phyloP scores from a whole-genome alignment of 371 early-diverging fungal species.

The Rhizopus delemar region DNA sequence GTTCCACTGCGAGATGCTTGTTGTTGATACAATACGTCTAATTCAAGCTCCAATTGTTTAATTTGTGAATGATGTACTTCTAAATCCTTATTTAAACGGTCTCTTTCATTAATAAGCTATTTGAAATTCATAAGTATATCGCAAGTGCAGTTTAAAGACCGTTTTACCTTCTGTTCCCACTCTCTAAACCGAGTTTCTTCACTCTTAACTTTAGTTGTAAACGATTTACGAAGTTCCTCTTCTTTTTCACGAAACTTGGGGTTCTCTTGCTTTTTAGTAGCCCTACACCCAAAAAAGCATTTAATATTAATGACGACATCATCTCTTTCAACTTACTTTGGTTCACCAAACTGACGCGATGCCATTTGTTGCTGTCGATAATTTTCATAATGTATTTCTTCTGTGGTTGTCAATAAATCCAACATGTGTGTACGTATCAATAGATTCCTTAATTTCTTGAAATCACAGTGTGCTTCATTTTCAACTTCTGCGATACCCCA shows the following conservation, averaged over 20 bases:
- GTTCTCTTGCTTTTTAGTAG: constrained; percentile 68
- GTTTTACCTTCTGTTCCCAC: constrained; percentile 91
- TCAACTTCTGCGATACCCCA: constrained; percentile 96
- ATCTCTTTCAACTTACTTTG: constrained; percentile 48
- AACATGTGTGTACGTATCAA: constrained; percentile 93
- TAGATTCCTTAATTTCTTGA: constrained; percentile 88
- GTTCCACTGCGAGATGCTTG: constrained; percentile 27
- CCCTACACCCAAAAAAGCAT: neutral
- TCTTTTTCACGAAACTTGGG: constrained; percentile 87
- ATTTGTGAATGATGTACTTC: constrained; percentile 89
- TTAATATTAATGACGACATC: neutral
- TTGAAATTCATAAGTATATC: neutral
- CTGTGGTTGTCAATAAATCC: constrained; percentile 86
- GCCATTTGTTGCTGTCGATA: constrained; percentile 82
- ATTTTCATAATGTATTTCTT: constrained; percentile 89
- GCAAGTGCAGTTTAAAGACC: neutral
- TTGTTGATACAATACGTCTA: constrained; percentile 62
- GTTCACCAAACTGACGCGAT: constrained; percentile 77
- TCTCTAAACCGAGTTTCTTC: constrained; percentile 95
- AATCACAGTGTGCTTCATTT: constrained; percentile 88
- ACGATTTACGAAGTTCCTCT: constrained; percentile 83
- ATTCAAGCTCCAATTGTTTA: constrained; percentile 83
- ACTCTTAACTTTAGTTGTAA: constrained; percentile 91
- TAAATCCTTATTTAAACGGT: constrained; percentile 93
- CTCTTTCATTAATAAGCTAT: constrained; percentile 91